Evolutionary conservation across 257 asterid genomes (phyloP).

Genomic region (Leonotis leonurus): DNA sequence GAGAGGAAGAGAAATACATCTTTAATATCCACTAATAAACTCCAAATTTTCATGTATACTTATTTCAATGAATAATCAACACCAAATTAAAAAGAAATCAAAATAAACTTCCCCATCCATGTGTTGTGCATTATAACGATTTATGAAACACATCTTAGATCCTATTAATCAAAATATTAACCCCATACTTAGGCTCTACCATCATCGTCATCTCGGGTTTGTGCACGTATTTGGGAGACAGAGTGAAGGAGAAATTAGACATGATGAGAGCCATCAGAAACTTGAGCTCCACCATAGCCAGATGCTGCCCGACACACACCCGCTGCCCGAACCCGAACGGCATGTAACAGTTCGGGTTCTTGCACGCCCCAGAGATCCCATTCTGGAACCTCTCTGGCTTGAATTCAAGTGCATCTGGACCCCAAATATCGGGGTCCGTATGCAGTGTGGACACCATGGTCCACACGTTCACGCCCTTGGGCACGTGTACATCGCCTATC

Average conservation of each 20-base stretch:
- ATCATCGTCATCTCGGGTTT: constrained; percentile 28
- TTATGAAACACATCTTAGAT: constrained; percentile 14
- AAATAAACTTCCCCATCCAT: too few species aligned
- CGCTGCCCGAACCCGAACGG: constrained; percentile 45
- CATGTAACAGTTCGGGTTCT: constrained; percentile 33
- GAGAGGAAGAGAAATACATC: too few species aligned
- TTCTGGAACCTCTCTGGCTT: constrained; percentile 41
- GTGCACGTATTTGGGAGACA: constrained; percentile 39
- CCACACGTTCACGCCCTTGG: constrained; percentile 44
- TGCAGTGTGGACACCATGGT: constrained; percentile 28
- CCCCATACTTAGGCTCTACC: constrained; percentile 33
- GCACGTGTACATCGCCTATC: constrained; percentile 25
- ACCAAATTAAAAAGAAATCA: too few species aligned
- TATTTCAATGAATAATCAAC: too few species aligned
- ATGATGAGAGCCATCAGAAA: constrained; percentile 26
- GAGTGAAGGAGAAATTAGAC: constrained; percentile 27
- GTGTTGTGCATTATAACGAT: too few species aligned
- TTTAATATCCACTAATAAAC: too few species aligned
- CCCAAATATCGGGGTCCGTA: constrained; percentile 36
- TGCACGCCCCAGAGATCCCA: constrained; percentile 45
- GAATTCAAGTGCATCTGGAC: constrained; percentile 33
- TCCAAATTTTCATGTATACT: too few species aligned
- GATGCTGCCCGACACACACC: constrained; percentile 37
- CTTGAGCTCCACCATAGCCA: constrained; percentile 47
- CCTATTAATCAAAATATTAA: constrained; percentile 24